Percentiles rank a stretch among this genome's conserved stretches.
Conservation (phyloP, 78 protist genomes). For the Capsaspora owczarzaki region DNA sequence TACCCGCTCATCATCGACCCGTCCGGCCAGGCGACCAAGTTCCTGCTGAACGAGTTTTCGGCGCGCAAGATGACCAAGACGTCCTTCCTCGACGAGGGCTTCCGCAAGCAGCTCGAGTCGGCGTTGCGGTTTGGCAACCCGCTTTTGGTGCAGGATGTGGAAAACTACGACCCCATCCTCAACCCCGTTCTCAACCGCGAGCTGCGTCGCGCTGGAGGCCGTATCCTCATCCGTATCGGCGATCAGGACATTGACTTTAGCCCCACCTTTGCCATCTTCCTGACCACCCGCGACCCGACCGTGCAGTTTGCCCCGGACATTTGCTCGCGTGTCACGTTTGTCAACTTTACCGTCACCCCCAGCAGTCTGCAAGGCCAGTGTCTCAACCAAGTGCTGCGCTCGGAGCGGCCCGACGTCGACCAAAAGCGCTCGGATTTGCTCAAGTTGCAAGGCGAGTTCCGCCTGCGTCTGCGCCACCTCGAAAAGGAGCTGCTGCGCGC, state of each 20-base stretch:
- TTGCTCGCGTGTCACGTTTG: constrained; percentile 62
- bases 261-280: constrained; percentile 49
- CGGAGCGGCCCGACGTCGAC: constrained; percentile 63
- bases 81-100: constrained; percentile 28
- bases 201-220: constrained; percentile 42
- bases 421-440: constrained; percentile 40
- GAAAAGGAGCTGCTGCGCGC: constrained; percentile 52
- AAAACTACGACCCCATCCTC: constrained; percentile 62
- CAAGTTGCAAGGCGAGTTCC: constrained; percentile 42
- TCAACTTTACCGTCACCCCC: constrained; percentile 76
- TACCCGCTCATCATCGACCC: constrained; percentile 85
- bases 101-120: constrained; percentile 42
- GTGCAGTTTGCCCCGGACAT: constrained; percentile 71
- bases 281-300: constrained; percentile 68
- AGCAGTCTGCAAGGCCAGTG: constrained; percentile 60
- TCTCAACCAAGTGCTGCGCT: constrained; percentile 52
- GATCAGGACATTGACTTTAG: constrained; percentile 61
- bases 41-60: constrained; percentile 53
- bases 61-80: constrained; percentile 31
- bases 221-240: constrained; percentile 49
- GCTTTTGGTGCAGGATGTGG: constrained; percentile 65
- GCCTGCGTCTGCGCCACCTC: constrained; percentile 42
- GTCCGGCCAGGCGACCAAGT: constrained; percentile 70
- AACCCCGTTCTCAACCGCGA: constrained; percentile 57
- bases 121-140: constrained; percentile 57